These are phyloP conservation scores for Punica granatum DNA, from an alignment of 345 rosid genomes.

Conservation along the genomic window DNA sequence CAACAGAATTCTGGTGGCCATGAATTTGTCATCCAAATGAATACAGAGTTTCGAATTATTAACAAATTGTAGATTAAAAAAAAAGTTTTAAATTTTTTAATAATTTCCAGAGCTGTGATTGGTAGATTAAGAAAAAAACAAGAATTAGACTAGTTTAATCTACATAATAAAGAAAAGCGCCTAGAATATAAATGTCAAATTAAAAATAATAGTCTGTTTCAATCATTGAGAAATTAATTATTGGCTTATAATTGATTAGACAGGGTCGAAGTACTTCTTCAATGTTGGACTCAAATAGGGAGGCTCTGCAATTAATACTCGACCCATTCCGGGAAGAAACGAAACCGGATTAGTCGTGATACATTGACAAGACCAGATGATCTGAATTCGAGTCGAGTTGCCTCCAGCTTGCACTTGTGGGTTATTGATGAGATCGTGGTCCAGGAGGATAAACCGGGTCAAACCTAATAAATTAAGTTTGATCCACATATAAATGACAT, in stretches of 20 bases:
- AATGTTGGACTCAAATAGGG: background rate
- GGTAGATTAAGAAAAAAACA: background rate
- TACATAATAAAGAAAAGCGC: background rate
- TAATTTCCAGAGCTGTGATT: background rate
- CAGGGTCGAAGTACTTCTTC: background rate
- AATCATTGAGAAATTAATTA: slow-evolving; percentile 3
- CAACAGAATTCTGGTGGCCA: background rate
- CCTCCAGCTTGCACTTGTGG: slow-evolving; percentile 2
- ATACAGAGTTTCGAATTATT: no score
- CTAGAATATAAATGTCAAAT: no score
- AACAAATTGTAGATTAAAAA: no score
- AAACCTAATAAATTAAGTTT: no score
- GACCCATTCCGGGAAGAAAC: background rate
- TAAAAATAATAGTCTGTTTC: background rate
- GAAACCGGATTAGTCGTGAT: background rate
- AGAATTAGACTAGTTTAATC: background rate
- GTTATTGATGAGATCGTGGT: no score
- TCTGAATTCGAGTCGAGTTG: background rate
- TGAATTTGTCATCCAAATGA: background rate
- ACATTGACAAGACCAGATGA: background rate
- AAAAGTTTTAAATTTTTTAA: no score
- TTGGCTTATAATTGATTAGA: background rate
- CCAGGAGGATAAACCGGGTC: no score
- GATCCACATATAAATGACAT: no score
- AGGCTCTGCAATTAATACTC: background rate